These are phyloP conservation scores for Termitomyces sp. DNA, from an alignment of 768 basidiomycete species.

Conservation along the genomic window DNA sequence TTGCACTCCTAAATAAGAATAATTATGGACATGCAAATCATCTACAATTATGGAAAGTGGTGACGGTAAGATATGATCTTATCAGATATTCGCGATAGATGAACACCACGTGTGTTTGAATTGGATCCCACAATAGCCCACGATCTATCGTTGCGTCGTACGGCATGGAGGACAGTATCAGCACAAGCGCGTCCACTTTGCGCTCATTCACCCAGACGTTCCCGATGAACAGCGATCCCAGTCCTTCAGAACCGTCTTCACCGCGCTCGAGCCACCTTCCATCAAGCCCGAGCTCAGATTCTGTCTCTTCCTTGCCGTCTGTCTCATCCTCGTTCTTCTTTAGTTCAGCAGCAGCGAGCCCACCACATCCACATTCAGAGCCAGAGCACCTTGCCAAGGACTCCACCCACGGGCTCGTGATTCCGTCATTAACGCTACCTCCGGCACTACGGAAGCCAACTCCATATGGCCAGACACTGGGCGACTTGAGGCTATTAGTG, in stretches of 20 bases:
- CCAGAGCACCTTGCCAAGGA: constrained; percentile 29
- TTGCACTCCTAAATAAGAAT: no score
- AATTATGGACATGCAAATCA: no score
- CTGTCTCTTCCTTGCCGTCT: constrained; percentile 53
- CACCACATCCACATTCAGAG: constrained; percentile 43
- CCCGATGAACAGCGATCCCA: constrained; percentile 9
- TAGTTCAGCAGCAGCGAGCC: constrained; percentile 66
- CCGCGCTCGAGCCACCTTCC: constrained; percentile 50
- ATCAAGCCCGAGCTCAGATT: constrained; percentile 57
- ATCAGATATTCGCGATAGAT: no score
- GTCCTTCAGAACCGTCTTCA: constrained; percentile 37
- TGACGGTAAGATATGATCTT: no score
- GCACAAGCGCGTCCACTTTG: constrained; percentile 35
- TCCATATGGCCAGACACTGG: constrained; percentile 62
- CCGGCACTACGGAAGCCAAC: constrained; percentile 57
- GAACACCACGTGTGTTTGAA: no score
- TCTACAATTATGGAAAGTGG: no score
- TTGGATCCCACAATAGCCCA: no score
- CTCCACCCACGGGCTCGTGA: constrained; percentile 52
- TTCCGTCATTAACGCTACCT: constrained; percentile 63
- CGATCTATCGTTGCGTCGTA: no score
- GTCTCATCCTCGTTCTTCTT: constrained; percentile 48
- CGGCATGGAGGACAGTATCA: constrained; percentile 25
- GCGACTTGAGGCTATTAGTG: constrained; percentile 52
- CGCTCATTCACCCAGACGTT: constrained; percentile 16